Conservation (phyloP, 345 rosid species). For the Xanthoceras sorbifolium region DNA sequence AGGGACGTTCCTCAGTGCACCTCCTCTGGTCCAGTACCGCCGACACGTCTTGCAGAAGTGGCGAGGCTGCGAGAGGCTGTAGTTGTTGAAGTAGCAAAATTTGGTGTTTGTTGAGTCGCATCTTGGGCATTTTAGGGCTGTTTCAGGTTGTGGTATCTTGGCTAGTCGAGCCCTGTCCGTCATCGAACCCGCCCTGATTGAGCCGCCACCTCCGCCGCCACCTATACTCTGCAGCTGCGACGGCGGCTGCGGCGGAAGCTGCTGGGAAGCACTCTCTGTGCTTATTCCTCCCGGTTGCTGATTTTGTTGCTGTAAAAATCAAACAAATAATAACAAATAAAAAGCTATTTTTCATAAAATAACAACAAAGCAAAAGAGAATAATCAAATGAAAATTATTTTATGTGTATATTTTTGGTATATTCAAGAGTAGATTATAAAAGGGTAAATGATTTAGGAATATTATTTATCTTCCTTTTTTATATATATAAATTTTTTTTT, state of each 20-base stretch:
- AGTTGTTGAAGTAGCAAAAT: conserved; percentile 78
- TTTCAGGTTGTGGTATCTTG: conserved; percentile 59
- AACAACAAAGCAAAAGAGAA: neutral
- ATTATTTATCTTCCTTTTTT: conserved; percentile 29
- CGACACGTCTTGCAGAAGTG: conserved; percentile 80
- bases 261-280: conserved; percentile 18
- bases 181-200: conserved; percentile 52
- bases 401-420: conserved; percentile 27
- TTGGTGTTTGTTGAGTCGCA: conserved; percentile 71
- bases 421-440: conserved; percentile 43
- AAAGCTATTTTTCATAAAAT: too few species aligned
- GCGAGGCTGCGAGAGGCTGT: conserved; percentile 76
- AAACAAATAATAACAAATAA: too few species aligned
- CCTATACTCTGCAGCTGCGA: conserved; percentile 23
- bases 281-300: conserved; percentile 34
- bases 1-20: conserved; percentile 74
- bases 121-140: conserved; percentile 63
- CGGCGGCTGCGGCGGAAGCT: conserved; percentile 39
- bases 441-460: conserved; percentile 28
- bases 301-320: conserved; percentile 43
- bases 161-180: conserved; percentile 57
- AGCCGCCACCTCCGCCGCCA: conserved; percentile 35
- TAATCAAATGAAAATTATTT: conserved; percentile 22
- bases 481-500: conserved; percentile 21
- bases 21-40: conserved; percentile 79